These are phyloP conservation scores for Candida coquimbonensis DNA, from an alignment of 805 yeast species.

Conservation along the genomic window DNA sequence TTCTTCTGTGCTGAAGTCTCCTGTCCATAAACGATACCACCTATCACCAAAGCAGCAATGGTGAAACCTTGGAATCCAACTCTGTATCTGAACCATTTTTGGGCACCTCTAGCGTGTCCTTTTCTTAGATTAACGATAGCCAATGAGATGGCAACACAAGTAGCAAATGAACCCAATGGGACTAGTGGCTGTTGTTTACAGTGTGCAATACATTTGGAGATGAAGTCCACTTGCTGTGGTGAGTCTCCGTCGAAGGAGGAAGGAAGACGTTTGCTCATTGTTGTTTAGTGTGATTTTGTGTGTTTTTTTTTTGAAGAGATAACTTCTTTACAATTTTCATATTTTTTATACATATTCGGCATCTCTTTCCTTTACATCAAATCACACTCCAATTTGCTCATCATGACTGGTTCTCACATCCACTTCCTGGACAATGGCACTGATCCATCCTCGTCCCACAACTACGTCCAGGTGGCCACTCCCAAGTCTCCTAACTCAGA, in stretches of 20 bases:
- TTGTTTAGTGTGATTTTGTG: neutral
- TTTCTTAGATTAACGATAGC: slow-evolving; percentile 70
- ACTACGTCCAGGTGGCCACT: slow-evolving; percentile 30
- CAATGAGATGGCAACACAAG: slow-evolving; percentile 72
- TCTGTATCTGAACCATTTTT: slow-evolving; percentile 84
- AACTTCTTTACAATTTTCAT: too few species aligned
- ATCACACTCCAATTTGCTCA: neutral
- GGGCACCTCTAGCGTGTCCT: slow-evolving; percentile 72
- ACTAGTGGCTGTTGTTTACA: slow-evolving; percentile 85
- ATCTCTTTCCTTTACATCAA: too few species aligned
- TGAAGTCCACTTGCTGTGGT: slow-evolving; percentile 30
- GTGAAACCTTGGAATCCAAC: slow-evolving; percentile 84
- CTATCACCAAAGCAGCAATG: slow-evolving; percentile 71
- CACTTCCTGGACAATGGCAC: neutral
- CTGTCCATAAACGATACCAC: slow-evolving; percentile 62
- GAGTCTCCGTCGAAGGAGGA: slow-evolving; percentile 29
- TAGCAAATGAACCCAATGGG: slow-evolving; percentile 73
- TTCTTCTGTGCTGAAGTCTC: slow-evolving; percentile 38
- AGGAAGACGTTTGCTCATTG: slow-evolving; percentile 25
- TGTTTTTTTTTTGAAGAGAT: too few species aligned
- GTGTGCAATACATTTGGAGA: slow-evolving; percentile 52
- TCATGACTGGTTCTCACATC: slow-evolving; percentile 1
- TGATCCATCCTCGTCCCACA: neutral
- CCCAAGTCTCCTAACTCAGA: slow-evolving; percentile 38
- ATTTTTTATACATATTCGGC: neutral